phyloP scores from a whole-genome alignment of 2,329 filamentous ascomycete genomes.

The Calonectria hawksworthii region DNA sequence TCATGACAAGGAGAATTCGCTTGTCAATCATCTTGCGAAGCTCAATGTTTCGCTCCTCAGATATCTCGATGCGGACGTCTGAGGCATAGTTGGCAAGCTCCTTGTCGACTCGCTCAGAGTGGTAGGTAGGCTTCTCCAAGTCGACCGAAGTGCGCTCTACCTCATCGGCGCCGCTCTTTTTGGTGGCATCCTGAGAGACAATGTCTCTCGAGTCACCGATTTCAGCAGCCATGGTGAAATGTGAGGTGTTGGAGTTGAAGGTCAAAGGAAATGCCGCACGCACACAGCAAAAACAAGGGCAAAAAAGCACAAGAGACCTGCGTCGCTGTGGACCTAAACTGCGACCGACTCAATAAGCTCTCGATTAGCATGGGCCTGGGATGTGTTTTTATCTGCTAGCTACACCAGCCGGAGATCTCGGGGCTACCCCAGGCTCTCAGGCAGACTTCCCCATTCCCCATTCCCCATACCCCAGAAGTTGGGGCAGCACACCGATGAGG shows the following conservation, averaged over 20 bases:
- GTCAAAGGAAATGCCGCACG: not conserved
- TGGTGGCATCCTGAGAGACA: slow-evolving; percentile 14
- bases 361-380: not conserved
- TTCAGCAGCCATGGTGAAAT: slow-evolving; percentile 26
- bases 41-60: slow-evolving; percentile 70
- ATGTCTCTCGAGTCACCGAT: slow-evolving; percentile 16
- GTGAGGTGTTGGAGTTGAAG: not conserved
- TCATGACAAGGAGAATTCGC: slow-evolving; percentile 78
- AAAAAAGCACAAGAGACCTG: not conserved
- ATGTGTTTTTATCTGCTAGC: slow-evolving; percentile 20
- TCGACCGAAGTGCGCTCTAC: slow-evolving; percentile 46
- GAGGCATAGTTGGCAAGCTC: slow-evolving; percentile 77
- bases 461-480: slow-evolving; percentile 18
- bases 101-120: slow-evolving; percentile 70
- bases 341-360: not conserved
- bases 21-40: slow-evolving; percentile 76
- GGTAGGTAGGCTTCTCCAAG: slow-evolving; percentile 59
- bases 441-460: slow-evolving; percentile 31
- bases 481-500: not conserved
- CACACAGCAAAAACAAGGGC: not conserved
- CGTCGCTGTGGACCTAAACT: not conserved
- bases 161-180: slow-evolving; percentile 40
- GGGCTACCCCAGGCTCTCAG: slow-evolving; percentile 12
- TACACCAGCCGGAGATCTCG: slow-evolving; percentile 10
- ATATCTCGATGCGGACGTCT: slow-evolving; percentile 68